Evolutionary conservation across 2,329 filamentous ascomycete species (phyloP).

Genomic region (Pseudopyricularia cyperi): DNA sequence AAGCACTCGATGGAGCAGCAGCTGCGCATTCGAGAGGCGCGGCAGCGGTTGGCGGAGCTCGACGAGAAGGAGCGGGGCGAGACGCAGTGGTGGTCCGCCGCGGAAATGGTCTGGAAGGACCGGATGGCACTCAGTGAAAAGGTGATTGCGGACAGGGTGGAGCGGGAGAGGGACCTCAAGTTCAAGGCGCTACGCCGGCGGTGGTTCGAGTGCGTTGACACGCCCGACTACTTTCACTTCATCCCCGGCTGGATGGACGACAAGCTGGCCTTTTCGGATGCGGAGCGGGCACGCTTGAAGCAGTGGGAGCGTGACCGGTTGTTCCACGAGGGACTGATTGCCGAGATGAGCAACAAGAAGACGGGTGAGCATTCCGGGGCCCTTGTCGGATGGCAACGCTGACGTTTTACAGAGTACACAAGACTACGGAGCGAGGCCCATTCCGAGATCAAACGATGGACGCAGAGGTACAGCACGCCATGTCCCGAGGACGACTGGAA

Average conservation of each 20-base stretch:
- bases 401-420: not conserved
- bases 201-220: conserved; percentile 8
- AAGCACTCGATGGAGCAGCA: conserved; percentile 8
- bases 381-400: conserved; percentile 1
- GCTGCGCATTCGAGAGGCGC: conserved; percentile 6
- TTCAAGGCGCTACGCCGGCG: conserved; percentile 9
- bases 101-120: conserved; percentile 4
- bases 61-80: conserved; percentile 2
- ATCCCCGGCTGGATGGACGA: conserved; percentile 8
- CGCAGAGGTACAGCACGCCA: conserved; percentile 8
- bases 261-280: conserved; percentile 6
- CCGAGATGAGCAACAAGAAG: not conserved
- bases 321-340: conserved; percentile 4
- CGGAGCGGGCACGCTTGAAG: conserved; percentile 7
- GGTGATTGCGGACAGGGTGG: conserved; percentile 8
- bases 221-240: conserved; percentile 9
- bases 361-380: conserved; percentile 4
- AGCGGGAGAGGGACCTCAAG: conserved; percentile 10
- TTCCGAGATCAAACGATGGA: not conserved
- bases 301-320: conserved; percentile 9
- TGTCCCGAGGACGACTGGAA: conserved; percentile 10
- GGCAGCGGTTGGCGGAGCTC: conserved; percentile 5
- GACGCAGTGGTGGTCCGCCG: conserved; percentile 5
- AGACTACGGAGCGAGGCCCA: conserved; percentile 4
- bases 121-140: conserved; percentile 7